These are phyloP conservation scores for Davidsoniella australis DNA, from an alignment of 2,329 filamentous ascomycete genomes.

Conservation along the genomic window DNA sequence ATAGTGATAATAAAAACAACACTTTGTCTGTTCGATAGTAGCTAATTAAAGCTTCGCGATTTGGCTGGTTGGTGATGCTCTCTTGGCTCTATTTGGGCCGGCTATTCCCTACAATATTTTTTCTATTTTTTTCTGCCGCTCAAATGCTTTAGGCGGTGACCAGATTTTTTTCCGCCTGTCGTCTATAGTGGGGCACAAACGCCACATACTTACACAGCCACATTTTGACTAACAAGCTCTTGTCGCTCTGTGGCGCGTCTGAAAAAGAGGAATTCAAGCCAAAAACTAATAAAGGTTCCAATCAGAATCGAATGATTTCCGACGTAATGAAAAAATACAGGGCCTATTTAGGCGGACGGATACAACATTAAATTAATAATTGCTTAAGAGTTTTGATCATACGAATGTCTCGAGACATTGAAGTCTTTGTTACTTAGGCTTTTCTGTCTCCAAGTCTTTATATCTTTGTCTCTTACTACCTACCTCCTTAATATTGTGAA, in stretches of 20 bases:
- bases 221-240: background rate
- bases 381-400: too few species aligned
- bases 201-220: slow-evolving; percentile 5
- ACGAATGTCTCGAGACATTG: background rate
- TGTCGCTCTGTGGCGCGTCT: background rate
- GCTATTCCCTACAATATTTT: background rate
- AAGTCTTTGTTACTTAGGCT: background rate
- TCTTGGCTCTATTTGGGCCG: background rate
- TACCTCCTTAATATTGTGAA: too few species aligned
- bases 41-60: background rate
- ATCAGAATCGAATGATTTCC: slow-evolving; percentile 10
- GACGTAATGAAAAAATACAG: background rate
- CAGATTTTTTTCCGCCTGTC: slow-evolving; percentile 13
- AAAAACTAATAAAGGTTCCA: slow-evolving; percentile 1
- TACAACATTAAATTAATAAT: too few species aligned
- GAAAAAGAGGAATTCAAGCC: background rate
- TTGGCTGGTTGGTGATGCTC: background rate
- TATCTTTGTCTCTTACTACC: too few species aligned
- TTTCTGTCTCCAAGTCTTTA: background rate
- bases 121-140: slow-evolving; percentile 14
- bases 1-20: too few species aligned
- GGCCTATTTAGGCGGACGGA: too few species aligned
- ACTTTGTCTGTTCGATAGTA: too few species aligned
- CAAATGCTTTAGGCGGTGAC: slow-evolving; percentile 11
- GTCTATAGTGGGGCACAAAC: slow-evolving; percentile 4